Percentiles rank a stretch among this genome's conserved stretches.
Evolutionary conservation across 2,329 filamentous ascomycete species (phyloP).

Genomic region (Monilinia aucupariae): DNA sequence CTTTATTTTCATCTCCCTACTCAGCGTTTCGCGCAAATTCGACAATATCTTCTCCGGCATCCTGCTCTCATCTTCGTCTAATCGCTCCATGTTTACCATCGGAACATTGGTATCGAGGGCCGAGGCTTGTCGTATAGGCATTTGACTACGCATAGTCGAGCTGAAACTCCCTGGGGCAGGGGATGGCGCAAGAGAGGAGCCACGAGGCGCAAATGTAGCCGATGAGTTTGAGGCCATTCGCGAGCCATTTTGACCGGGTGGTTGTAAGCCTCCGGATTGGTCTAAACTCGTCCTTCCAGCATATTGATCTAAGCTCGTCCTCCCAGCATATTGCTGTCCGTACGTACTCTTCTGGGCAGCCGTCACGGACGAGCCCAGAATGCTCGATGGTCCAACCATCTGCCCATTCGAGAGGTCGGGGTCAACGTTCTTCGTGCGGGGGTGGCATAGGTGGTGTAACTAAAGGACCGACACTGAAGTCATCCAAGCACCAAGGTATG

Average conservation of each 20-base stretch:
- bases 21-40: slow-evolving; percentile 75
- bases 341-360: slow-evolving; percentile 50
- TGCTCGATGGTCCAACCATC: slow-evolving; percentile 39
- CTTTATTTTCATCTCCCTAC: slow-evolving; percentile 96
- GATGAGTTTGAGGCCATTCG: slow-evolving; percentile 49
- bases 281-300: slow-evolving; percentile 49
- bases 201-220: slow-evolving; percentile 61
- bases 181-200: slow-evolving; percentile 64
- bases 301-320: slow-evolving; percentile 50
- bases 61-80: slow-evolving; percentile 56
- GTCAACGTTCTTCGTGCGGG: slow-evolving; percentile 27
- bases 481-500: slow-evolving; percentile 17
- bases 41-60: slow-evolving; percentile 69
- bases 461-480: slow-evolving; percentile 23
- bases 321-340: slow-evolving; percentile 41
- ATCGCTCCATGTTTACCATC: slow-evolving; percentile 46
- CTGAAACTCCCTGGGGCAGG: slow-evolving; percentile 81
- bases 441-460: slow-evolving; percentile 32
- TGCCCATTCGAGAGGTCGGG: slow-evolving; percentile 31
- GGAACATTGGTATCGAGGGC: slow-evolving; percentile 51
- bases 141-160: slow-evolving; percentile 72
- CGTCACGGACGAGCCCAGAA: slow-evolving; percentile 50
- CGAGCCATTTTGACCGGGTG: slow-evolving; percentile 41
- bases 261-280: slow-evolving; percentile 49
- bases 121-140: slow-evolving; percentile 58